Evolutionary conservation across 2,329 filamentous ascomycete species (phyloP), one percentile per base, ranked within the genome.

Genomic region (Chrysoporthe austroafricana): DNA sequence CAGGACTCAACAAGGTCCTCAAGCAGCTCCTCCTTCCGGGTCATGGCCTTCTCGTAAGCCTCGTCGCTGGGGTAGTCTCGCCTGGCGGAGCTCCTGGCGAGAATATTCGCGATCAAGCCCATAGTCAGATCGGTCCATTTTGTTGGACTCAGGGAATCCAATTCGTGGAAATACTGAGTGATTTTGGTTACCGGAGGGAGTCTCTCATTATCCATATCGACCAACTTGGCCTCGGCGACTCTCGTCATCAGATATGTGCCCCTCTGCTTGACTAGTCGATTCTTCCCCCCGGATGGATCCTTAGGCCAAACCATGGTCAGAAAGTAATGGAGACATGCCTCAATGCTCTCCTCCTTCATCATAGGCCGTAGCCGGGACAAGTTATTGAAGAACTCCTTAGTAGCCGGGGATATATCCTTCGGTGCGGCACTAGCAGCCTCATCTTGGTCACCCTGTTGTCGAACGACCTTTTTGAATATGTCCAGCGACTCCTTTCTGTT

Each of bases 1-100:
- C 81, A 83, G 18, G 79, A 75, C 32, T 79, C 76, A 18, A 82
- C 71, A 3, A 83, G 75, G 69, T 83, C 81, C 21, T 72, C 70
- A 2, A 82, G 71, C 66, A 82, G 75, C 9, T 66, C 71, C 46
- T 78, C 74, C 50, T 75, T 75, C 48, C 70, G 72, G 16, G 71
- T 71, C 70, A 77, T 74, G 62, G 73, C 72, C 14, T 65, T 73
- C 61, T 77, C 76, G 63, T 74, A 75, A 11, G 71, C 71, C 46
- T 74, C 71, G 13, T 73, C 67, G 16, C 74, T 73, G 3, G 70
- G 56, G 57, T 74, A 75, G 42, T 74, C 72, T 2, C 71, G 69
- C 4, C 69, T 72, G n/a, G 71, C 71, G 3, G 72, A 70, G 58
- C 70, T 73, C 43, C 74, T 72, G 16, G 71, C 69, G 66, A 76